A percentile compares a stretch with the other conserved stretches of the same genome.
Conservation (phyloP, 345 rosid genomes). For the Pugionium dolabratum region DNA sequence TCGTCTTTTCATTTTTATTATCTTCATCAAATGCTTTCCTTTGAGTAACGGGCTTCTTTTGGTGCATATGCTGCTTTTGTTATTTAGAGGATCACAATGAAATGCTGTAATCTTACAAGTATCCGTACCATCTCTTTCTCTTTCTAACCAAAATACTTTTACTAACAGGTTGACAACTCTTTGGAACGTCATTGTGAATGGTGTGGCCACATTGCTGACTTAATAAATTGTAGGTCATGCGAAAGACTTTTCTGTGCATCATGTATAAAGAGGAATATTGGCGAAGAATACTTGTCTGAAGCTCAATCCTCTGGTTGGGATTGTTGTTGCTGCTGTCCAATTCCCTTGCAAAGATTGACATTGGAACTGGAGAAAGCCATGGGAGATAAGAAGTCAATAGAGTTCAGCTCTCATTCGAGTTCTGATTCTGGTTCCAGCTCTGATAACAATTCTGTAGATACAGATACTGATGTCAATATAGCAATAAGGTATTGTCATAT, state of each 20-base stretch:
- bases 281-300: slow-evolving; percentile 67
- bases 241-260: slow-evolving; percentile 63
- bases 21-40: slow-evolving; percentile 21
- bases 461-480: slow-evolving; percentile 55
- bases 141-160: slow-evolving; percentile 30
- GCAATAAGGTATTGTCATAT: slow-evolving; percentile 53
- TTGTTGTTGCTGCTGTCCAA: slow-evolving; percentile 86
- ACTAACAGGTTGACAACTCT: slow-evolving; percentile 65
- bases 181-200: slow-evolving; percentile 80
- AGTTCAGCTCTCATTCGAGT: slow-evolving; percentile 43
- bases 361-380: slow-evolving; percentile 73
- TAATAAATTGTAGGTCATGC: slow-evolving; percentile 80
- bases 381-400: slow-evolving; percentile 43
- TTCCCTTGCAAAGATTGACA: slow-evolving; percentile 62
- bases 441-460: slow-evolving; percentile 68
- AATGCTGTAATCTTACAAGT: background rate
- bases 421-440: slow-evolving; percentile 55
- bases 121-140: slow-evolving; percentile 13
- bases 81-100: slow-evolving; percentile 15
- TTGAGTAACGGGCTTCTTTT: slow-evolving; percentile 1
- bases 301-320: slow-evolving; percentile 73
- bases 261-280: slow-evolving; percentile 78
- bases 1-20: slow-evolving; percentile 12
- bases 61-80: slow-evolving; percentile 8
- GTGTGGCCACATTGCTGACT: slow-evolving; percentile 75